Conservation (phyloP, 805 yeast genomes). For the Dipodascopsis uninucleata region DNA sequence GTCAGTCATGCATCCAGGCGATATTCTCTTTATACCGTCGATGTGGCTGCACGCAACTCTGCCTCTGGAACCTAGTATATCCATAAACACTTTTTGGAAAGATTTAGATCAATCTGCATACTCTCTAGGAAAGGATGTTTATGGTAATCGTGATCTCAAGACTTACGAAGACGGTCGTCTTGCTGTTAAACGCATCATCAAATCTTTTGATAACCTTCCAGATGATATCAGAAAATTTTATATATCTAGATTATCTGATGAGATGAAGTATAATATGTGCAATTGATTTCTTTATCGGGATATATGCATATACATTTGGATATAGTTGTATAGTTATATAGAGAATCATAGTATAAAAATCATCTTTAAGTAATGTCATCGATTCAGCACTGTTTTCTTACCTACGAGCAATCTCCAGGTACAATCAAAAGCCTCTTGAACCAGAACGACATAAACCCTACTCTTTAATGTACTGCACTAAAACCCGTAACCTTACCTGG, state of each 20-base stretch:
- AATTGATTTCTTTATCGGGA: too few species aligned
- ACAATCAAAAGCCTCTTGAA: too few species aligned
- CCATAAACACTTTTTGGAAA: constrained; percentile 39
- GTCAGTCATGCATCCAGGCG: constrained; percentile 38
- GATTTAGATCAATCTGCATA: constrained; percentile 33
- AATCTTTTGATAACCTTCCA: constrained; percentile 32
- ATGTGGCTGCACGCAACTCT: constrained; percentile 41
- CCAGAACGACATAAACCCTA: too few species aligned
- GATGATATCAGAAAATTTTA: constrained; percentile 34
- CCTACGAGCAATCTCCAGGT: too few species aligned
- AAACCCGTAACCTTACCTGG: too few species aligned
- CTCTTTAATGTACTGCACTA: too few species aligned
- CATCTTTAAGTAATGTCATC: too few species aligned
- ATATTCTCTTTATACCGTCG: constrained; percentile 39
- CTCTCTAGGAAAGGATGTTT: constrained; percentile 37
- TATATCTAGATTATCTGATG: constrained; percentile 33
- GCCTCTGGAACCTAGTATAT: constrained; percentile 35
- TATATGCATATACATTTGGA: too few species aligned
- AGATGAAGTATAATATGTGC: constrained; percentile 26
- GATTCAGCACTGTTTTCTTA: too few species aligned
- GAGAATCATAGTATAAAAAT: too few species aligned
- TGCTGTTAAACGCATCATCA: constrained; percentile 28
- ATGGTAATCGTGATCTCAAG: constrained; percentile 39
- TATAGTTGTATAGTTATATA: too few species aligned
- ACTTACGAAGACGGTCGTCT: constrained; percentile 37